Evolutionary conservation across 169 alveolate genomes (phyloP), one percentile per base, ranked within the genome.

Genomic region (Plasmodium inui): DNA sequence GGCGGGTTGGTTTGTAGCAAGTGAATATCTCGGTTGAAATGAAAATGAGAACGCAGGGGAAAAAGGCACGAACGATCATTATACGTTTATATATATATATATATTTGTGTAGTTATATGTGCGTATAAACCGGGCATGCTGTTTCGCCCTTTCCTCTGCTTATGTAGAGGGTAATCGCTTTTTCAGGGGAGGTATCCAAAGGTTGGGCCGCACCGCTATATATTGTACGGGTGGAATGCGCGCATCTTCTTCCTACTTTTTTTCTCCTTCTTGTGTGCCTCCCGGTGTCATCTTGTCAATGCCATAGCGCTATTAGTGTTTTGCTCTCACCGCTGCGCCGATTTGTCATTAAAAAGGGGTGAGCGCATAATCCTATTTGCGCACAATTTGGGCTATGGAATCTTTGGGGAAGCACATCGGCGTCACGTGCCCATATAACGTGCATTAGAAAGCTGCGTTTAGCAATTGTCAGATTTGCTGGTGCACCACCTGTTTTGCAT

Each of bases 31-130:
- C n/a, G 72, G 30, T 34, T 17, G 44, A 57, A 37, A 67, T 61
- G 39, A 83, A 83, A 61, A 83, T 61, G 46, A 55, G 41, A 57
- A 83, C 32, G 46, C 26, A 44, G 50, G 39, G 50, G 67, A 83
- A 67, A 37, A 83, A 19, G 44, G 44, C n/a, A 83, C 46, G 73
- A 9, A 9, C 73, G 32, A 8, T 61, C 92, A 83, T 83, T 83
- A 83, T 83, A 81, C 22, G 41, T 74, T 34, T 34, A 14, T 50
- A 50, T 46, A 46, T 17, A 14, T 50, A 17, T 46, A 9, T 12
- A 46, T 50, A 50, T 50, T 50, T 12, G 61, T 50, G 61, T 50
- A 50, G 22, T 50, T 14, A 50, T 14, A 50, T 14, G 19, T 12
- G 61, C 22, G 61, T 50, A 50, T 50, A 50, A 50, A 50, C 61